A percentile compares a stretch with the other conserved stretches of the same genome.
Evolutionary conservation across 305 asterid genomes (phyloP).

Genomic region (Andrographis paniculata): DNA sequence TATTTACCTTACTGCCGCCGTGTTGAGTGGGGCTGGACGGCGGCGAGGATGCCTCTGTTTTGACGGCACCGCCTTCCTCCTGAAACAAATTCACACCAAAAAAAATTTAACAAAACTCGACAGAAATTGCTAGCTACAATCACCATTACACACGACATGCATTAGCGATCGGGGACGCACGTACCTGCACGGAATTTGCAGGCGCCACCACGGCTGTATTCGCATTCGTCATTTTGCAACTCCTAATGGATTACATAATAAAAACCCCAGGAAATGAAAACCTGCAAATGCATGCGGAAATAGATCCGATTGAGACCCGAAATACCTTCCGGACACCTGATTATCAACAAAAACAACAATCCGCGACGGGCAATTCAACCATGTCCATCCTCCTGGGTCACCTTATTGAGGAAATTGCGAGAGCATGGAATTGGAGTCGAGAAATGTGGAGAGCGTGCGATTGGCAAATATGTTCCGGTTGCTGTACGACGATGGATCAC

Average conservation of each 20-base stretch:
- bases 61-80: slow-evolving; percentile 63
- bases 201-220: slow-evolving; percentile 22
- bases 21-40: slow-evolving; percentile 45
- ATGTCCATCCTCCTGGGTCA: no score
- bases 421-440: no score
- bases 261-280: slow-evolving; percentile 27
- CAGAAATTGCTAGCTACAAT: not conserved
- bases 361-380: no score
- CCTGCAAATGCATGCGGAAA: slow-evolving; percentile 30
- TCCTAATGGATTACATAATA: slow-evolving; percentile 22
- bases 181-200: slow-evolving; percentile 46
- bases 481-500: no score
- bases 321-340: no score
- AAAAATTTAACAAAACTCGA: not conserved
- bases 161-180: slow-evolving; percentile 15
- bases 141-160: slow-evolving; percentile 8
- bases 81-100: slow-evolving; percentile 24
- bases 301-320: slow-evolving; percentile 19
- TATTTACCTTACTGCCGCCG: slow-evolving; percentile 61
- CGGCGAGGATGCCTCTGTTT: slow-evolving; percentile 35
- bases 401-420: no score
- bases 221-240: slow-evolving; percentile 44
- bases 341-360: no score
- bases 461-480: no score
- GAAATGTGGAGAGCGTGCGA: no score